Conservation (phyloP, 2,329 filamentous ascomycete genomes). For the Exophiala sideris region DNA sequence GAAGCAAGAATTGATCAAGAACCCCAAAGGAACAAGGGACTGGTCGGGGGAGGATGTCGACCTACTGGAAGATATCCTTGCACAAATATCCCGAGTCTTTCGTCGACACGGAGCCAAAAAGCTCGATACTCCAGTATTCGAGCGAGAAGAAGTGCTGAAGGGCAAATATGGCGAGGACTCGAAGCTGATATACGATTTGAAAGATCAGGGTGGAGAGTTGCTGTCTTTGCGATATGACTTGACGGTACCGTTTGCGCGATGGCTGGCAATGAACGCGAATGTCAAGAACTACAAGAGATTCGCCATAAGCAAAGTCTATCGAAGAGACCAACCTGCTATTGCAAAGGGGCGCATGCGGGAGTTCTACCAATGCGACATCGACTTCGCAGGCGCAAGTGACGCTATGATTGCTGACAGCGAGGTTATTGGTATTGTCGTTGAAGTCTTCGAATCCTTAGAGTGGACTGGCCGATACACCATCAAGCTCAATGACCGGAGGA, state of each 20-base stretch:
- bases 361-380: slow-evolving; percentile 97
- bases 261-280: slow-evolving; percentile 84
- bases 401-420: slow-evolving; percentile 91
- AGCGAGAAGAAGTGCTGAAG: slow-evolving; percentile 78
- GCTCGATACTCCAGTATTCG: slow-evolving; percentile 80
- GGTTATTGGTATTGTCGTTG: slow-evolving; percentile 76
- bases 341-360: slow-evolving; percentile 91
- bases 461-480: slow-evolving; percentile 75
- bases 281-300: slow-evolving; percentile 87
- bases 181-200: slow-evolving; percentile 86
- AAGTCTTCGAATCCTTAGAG: slow-evolving; percentile 78
- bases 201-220: slow-evolving; percentile 81
- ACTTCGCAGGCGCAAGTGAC: slow-evolving; percentile 77
- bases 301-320: slow-evolving; percentile 90
- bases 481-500: slow-evolving; percentile 93
- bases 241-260: slow-evolving; percentile 86
- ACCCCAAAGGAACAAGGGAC: slow-evolving; percentile 86
- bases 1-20: slow-evolving; percentile 59
- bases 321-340: slow-evolving; percentile 78
- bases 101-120: slow-evolving; percentile 77
- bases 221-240: slow-evolving; percentile 83
- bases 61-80: slow-evolving; percentile 76
- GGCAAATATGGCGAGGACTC: slow-evolving; percentile 92
- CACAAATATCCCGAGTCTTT: slow-evolving; percentile 72
- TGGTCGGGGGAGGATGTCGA: slow-evolving; percentile 77